Conservation (phyloP, 2,329 filamentous ascomycete species). For the Cladorrhinum sp. region DNA sequence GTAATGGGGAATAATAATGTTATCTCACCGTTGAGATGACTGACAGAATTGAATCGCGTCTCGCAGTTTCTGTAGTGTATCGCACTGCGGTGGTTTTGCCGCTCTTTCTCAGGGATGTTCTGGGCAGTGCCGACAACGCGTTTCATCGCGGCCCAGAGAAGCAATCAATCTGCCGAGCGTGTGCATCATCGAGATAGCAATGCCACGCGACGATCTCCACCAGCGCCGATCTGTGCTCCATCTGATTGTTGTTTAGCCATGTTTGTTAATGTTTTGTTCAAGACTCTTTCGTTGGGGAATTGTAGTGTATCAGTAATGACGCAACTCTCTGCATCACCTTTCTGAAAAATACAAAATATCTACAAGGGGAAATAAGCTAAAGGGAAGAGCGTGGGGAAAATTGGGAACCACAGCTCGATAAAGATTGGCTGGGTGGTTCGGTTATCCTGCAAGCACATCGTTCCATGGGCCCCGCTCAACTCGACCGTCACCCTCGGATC, state of each 20-base stretch:
- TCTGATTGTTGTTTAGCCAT: neutral
- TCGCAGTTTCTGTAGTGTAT: neutral
- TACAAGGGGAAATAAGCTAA: neutral
- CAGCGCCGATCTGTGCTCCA: neutral
- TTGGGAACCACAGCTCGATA: neutral
- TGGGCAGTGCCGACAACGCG: neutral
- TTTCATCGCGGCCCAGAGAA: neutral
- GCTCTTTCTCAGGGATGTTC: neutral
- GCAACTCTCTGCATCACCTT: too few relatives aligned
- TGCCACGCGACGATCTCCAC: neutral
- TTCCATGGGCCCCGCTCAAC: conserved; percentile 17
- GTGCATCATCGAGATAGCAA: neutral
- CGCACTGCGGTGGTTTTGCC: neutral
- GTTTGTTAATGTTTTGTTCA: too few relatives aligned
- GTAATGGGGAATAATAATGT: neutral
- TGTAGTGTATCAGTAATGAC: too few relatives aligned
- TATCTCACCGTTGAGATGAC: too few relatives aligned
- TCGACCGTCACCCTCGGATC: conserved; percentile 20
- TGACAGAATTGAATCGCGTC: too few relatives aligned
- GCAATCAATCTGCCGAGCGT: conserved; percentile 1
- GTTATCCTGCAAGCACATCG: conserved; percentile 17
- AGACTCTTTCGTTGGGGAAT: too few relatives aligned
- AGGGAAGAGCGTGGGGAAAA: neutral
- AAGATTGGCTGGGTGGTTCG: conserved; percentile 12
- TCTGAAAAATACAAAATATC: neutral